A percentile compares a stretch with the other conserved stretches of the same genome.
Conservation (phyloP, 1,139 yeast genomes). For the Yamadazyma friedrichii region DNA sequence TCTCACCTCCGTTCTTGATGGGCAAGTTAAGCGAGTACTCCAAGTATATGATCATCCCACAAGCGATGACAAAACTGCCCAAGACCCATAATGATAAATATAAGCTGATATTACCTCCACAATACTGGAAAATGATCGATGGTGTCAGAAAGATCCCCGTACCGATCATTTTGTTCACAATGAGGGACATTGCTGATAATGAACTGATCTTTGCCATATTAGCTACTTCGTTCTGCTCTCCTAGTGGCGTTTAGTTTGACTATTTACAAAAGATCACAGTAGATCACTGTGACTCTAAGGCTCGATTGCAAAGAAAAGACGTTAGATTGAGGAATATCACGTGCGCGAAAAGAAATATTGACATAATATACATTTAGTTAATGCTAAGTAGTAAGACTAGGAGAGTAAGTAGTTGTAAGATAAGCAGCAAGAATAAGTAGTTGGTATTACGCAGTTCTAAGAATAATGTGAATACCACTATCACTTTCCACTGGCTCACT, state of each 20-base stretch:
- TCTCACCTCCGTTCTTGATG: slow-evolving; percentile 49
- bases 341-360: slow-evolving; percentile 3
- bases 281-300: too few relatives aligned
- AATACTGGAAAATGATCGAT: slow-evolving; percentile 42
- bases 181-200: slow-evolving; percentile 29
- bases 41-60: slow-evolving; percentile 46
- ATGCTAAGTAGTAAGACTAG: not conserved
- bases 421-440: not conserved
- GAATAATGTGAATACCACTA: slow-evolving; percentile 86
- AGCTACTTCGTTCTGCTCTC: too few relatives aligned
- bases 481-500: slow-evolving; percentile 85
- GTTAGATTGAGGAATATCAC: slow-evolving; percentile 4
- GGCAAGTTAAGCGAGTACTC: slow-evolving; percentile 50
- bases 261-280: too few relatives aligned
- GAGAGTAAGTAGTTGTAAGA: not conserved
- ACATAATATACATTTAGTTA: too few relatives aligned
- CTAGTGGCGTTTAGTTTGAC: too few relatives aligned
- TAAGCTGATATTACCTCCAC: slow-evolving; percentile 43
- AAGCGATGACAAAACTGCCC: slow-evolving; percentile 46
- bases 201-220: slow-evolving; percentile 6
- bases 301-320: too few relatives aligned
- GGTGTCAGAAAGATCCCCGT: slow-evolving; percentile 54
- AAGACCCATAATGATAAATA: slow-evolving; percentile 40
- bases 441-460: slow-evolving; percentile 75
- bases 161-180: slow-evolving; percentile 52